Evolutionary conservation across 441 rosid genomes (phyloP).

Genomic region (Adansonia grandidieri): DNA sequence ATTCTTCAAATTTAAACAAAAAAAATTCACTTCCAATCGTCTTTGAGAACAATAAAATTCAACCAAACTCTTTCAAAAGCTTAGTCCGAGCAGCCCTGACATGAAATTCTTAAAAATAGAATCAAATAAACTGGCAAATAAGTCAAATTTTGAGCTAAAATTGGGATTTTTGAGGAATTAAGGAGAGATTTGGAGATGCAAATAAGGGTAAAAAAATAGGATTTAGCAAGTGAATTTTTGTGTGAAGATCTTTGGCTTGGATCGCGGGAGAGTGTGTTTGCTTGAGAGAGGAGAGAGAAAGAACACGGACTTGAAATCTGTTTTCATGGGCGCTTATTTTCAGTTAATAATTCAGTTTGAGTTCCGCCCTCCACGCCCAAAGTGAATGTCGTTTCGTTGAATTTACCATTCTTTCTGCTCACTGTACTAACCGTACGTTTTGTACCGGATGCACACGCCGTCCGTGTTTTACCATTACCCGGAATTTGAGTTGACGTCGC

Average conservation of each 20-base stretch:
- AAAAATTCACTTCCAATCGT: background rate
- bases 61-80: slow-evolving; percentile 1
- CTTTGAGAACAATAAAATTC: slow-evolving; percentile 17
- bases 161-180: background rate
- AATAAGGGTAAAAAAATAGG: slow-evolving; percentile 29
- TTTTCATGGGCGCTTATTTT: slow-evolving; percentile 37
- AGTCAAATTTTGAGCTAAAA: background rate
- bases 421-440: background rate
- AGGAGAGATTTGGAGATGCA: background rate
- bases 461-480: no score
- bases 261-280: slow-evolving; percentile 25
- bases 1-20: slow-evolving; percentile 19
- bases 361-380: slow-evolving; percentile 43
- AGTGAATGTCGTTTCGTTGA: background rate
- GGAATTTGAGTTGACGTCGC: no score
- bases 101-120: background rate
- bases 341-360: slow-evolving; percentile 74
- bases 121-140: background rate
- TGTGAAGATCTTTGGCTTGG: background rate
- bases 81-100: slow-evolving; percentile 14
- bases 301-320: slow-evolving; percentile 59
- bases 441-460: no score
- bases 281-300: slow-evolving; percentile 30
- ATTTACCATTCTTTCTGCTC: background rate
- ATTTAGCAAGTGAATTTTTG: slow-evolving; percentile 28